Percentiles rank a stretch among this genome's conserved stretches.
These are phyloP conservation scores for Quercus lobata DNA, from an alignment of 331 rosid genomes.

Conservation along the genomic window DNA sequence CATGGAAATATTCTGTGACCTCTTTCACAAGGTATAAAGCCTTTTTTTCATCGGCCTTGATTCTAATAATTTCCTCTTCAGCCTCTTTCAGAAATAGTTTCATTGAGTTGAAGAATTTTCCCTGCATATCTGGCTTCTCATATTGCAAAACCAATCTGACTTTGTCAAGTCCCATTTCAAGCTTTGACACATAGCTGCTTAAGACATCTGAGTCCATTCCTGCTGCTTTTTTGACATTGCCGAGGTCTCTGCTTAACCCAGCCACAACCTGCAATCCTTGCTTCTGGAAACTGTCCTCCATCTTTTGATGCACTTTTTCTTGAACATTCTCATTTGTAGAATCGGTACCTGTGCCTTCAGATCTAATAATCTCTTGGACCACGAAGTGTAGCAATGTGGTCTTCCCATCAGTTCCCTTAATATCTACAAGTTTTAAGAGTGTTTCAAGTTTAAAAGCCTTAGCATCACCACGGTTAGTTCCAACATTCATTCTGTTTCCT, in stretches of 20 bases:
- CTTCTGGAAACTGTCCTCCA: slow-evolving; percentile 72
- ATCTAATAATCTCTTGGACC: slow-evolving; percentile 95
- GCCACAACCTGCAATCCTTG: slow-evolving; percentile 89
- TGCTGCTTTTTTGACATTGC: slow-evolving; percentile 85
- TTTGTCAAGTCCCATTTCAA: slow-evolving; percentile 88
- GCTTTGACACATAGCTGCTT: slow-evolving; percentile 83
- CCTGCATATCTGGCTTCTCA: slow-evolving; percentile 63
- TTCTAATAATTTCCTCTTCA: slow-evolving; percentile 63
- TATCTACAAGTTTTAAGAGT: slow-evolving; percentile 86
- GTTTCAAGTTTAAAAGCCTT: slow-evolving; percentile 91
- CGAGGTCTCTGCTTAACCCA: slow-evolving; percentile 85
- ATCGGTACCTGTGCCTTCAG: slow-evolving; percentile 70
- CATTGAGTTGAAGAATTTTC: slow-evolving; percentile 70
- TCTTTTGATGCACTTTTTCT: slow-evolving; percentile 34
- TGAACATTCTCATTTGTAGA: slow-evolving; percentile 42
- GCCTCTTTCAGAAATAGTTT: slow-evolving; percentile 74
- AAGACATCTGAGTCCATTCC: slow-evolving; percentile 98
- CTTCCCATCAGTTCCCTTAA: slow-evolving; percentile 97
- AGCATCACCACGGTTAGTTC: slow-evolving; percentile 95
- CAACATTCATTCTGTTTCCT: slow-evolving; percentile 98
- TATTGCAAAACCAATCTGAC: slow-evolving; percentile 68
- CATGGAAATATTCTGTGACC: slow-evolving; percentile 89
- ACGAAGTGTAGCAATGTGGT: slow-evolving; percentile 96
- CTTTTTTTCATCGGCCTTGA: slow-evolving; percentile 70
- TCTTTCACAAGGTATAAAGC: slow-evolving; percentile 82